A percentile compares a stretch with the other conserved stretches of the same genome.
phyloP scores from a whole-genome alignment of 2,329 filamentous ascomycete species.

The Colletotrichum aenigma region DNA sequence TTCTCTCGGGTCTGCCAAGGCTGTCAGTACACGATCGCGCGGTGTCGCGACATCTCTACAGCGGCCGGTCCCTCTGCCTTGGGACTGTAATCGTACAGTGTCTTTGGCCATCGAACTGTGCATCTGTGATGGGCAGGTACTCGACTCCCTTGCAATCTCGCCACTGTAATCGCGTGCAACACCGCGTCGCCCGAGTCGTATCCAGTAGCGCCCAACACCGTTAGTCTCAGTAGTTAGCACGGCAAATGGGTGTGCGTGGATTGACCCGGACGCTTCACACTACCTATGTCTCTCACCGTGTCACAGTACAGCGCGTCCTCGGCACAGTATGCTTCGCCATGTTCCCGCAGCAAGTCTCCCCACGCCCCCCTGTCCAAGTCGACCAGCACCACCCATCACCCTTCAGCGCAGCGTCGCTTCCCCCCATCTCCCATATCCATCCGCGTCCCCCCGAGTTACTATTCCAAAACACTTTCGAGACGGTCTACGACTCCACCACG shows the following conservation, averaged over 20 bases:
- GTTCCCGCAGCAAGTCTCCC: neutral
- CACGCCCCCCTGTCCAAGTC: neutral
- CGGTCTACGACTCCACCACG: constrained; percentile 14
- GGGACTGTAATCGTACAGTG: neutral
- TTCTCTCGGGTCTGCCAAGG: constrained; percentile 9
- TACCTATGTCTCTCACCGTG: neutral
- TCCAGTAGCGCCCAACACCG: constrained; percentile 1
- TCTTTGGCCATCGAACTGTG: neutral
- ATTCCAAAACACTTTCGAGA: constrained; percentile 28
- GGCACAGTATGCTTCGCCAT: neutral
- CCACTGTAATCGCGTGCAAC: neutral
- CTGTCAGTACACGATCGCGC: constrained; percentile 13
- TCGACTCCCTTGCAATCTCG: neutral
- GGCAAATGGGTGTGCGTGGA: neutral
- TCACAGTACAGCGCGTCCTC: neutral
- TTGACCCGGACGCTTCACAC: neutral
- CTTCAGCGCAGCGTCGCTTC: neutral
- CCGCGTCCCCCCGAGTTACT: constrained; percentile 15
- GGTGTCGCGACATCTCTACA: neutral
- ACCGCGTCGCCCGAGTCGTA: neutral
- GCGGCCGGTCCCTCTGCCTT: constrained; percentile 1
- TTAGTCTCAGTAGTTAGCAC: neutral
- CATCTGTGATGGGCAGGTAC: neutral
- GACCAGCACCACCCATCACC: neutral
- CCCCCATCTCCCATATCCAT: constrained; percentile 20